phyloP scores from a whole-genome alignment of 2,329 filamentous ascomycete genomes.

The Botrytis galanthina region DNA sequence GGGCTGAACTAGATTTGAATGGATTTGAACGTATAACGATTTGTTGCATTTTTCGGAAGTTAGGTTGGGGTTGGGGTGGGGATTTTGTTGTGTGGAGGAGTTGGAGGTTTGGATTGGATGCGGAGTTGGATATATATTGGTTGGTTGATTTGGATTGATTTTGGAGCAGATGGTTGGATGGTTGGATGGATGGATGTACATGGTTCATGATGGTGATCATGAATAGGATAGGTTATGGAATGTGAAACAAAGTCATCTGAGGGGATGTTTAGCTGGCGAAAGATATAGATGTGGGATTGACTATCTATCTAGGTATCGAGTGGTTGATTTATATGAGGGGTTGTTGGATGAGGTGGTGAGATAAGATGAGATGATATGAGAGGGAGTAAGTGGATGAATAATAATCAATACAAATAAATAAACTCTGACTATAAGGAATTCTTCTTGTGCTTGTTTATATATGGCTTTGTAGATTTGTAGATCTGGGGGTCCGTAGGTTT shows the following conservation, averaged over 20 bases:
- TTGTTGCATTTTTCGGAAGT: constrained; percentile 7
- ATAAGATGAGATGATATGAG: not conserved
- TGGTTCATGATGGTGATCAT: not conserved
- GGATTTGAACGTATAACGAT: not conserved
- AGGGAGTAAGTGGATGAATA: not conserved
- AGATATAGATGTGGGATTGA: not conserved
- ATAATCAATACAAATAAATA: too few relatives aligned
- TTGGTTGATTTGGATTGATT: not conserved
- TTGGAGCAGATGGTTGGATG: not conserved
- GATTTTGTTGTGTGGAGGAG: not conserved
- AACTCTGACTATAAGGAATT: too few relatives aligned
- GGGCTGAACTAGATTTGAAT: not conserved
- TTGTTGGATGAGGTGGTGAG: not conserved
- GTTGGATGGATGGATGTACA: not conserved
- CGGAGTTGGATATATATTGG: not conserved
- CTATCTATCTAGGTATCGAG: not conserved
- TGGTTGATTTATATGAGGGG: not conserved
- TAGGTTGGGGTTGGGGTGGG: not conserved
- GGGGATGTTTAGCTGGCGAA: not conserved
- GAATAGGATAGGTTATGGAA: not conserved
- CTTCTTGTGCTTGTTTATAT: not conserved
- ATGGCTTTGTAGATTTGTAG: not conserved
- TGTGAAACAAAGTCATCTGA: not conserved
- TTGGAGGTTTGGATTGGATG: not conserved
- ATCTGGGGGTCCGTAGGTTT: not conserved